phyloP scores from a whole-genome alignment of 371 early-diverging fungal genomes.

The Mortierella sp. region DNA sequence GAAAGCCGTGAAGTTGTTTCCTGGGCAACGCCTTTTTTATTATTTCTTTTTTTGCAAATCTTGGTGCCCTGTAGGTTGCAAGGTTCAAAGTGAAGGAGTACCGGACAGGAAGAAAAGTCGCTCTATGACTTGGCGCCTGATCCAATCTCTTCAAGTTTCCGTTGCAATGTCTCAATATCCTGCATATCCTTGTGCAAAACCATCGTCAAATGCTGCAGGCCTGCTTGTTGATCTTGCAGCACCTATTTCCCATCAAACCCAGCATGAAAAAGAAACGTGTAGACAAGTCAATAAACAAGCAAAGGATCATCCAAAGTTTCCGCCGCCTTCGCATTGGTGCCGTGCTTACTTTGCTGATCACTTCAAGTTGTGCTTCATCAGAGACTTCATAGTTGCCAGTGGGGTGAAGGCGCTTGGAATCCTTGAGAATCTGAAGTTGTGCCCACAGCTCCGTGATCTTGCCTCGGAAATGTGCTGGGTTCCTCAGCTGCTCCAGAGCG shows the following conservation, averaged over 20 bases:
- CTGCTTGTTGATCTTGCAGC: constrained; percentile 73
- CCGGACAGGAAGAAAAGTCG: neutral
- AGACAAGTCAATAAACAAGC: constrained; percentile 1
- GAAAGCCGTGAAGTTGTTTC: neutral
- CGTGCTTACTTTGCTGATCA: constrained; percentile 64
- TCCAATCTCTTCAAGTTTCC: constrained; percentile 52
- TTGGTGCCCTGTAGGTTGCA: neutral
- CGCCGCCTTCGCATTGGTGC: neutral
- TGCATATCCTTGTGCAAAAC: constrained; percentile 67
- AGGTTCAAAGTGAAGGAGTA: neutral
- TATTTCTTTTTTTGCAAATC: neutral
- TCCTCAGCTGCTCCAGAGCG: constrained; percentile 77
- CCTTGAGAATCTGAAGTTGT: constrained; percentile 81
- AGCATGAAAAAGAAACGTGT: neutral
- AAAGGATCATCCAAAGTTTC: neutral
- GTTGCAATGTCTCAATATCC: constrained; percentile 51
- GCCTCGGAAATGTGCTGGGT: constrained; percentile 85
- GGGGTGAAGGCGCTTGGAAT: constrained; percentile 69
- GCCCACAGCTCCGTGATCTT: constrained; percentile 87
- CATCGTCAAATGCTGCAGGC: constrained; percentile 72
- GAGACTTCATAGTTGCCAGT: constrained; percentile 58
- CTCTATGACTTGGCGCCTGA: constrained; percentile 32
- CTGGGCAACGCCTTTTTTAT: neutral
- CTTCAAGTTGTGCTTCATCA: constrained; percentile 60
- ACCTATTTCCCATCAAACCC: constrained; percentile 47